phyloP scores from a whole-genome alignment of 2,329 filamentous ascomycete species.

The Paecilomyces formosus region DNA sequence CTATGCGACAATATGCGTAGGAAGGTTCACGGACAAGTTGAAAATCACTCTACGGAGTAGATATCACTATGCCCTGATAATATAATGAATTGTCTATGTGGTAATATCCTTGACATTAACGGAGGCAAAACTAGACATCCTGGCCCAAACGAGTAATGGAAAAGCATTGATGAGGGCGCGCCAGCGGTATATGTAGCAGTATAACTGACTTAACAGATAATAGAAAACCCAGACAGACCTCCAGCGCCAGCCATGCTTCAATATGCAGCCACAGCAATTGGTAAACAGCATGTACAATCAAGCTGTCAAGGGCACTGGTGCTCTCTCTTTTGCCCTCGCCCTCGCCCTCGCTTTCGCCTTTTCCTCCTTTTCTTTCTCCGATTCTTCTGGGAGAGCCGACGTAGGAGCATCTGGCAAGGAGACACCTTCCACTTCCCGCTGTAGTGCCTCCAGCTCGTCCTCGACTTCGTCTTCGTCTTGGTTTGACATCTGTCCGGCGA shows the following conservation, averaged over 20 bases:
- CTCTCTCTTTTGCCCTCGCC: slow-evolving; percentile 21
- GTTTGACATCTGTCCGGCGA: slow-evolving; percentile 80
- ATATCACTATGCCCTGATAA: neutral
- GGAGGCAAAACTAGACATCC: slow-evolving; percentile 6
- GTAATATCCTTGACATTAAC: neutral
- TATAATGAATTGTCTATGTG: neutral
- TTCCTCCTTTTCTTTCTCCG: slow-evolving; percentile 19
- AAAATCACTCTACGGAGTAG: neutral
- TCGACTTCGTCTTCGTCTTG: slow-evolving; percentile 98
- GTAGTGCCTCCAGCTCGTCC: slow-evolving; percentile 80
- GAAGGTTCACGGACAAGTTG: neutral
- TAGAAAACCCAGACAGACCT: neutral
- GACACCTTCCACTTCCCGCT: slow-evolving; percentile 49
- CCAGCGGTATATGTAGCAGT: neutral
- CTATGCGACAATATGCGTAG: neutral
- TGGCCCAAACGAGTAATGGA: neutral
- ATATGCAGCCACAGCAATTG: neutral
- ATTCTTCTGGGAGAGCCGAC: slow-evolving; percentile 20
- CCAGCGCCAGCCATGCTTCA: slow-evolving; percentile 6
- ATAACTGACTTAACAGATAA: slow-evolving; percentile 9
- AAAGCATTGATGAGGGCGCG: neutral
- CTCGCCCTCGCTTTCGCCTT: slow-evolving; percentile 23
- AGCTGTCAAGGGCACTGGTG: slow-evolving; percentile 17
- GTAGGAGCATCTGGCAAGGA: slow-evolving; percentile 33
- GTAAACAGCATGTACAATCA: slow-evolving; percentile 4